Evolutionary conservation across 192 early-diverging fungal species (phyloP).

Genomic region (Rhizophagus prolifer): DNA sequence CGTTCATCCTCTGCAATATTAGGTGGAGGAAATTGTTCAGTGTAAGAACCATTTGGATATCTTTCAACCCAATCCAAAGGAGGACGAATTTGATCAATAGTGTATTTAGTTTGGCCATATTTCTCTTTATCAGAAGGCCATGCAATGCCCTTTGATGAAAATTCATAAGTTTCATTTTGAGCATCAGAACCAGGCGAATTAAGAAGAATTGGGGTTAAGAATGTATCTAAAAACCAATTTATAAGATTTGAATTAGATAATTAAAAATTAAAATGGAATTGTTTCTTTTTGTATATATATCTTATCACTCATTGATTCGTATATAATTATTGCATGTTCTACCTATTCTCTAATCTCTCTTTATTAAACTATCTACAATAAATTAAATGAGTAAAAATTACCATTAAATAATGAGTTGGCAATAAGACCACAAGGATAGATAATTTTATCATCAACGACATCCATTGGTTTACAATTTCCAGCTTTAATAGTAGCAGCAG

Average conservation of each 20-base stretch:
- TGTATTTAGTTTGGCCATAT: conserved; percentile 60
- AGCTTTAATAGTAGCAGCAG: conserved; percentile 41
- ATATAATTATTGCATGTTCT: too few species aligned
- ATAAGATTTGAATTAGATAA: neutral
- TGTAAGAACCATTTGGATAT: conserved; percentile 58
- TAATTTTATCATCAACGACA: conserved; percentile 42
- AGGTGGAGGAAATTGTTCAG: conserved; percentile 53
- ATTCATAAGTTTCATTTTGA: conserved; percentile 48
- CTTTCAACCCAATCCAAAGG: conserved; percentile 83
- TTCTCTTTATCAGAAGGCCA: conserved; percentile 83
- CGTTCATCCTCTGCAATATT: conserved; percentile 71
- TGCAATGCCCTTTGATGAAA: conserved; percentile 74
- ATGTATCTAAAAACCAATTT: conserved; percentile 51
- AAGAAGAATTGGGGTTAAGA: conserved; percentile 55
- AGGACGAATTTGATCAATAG: conserved; percentile 58
- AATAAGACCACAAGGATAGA: conserved; percentile 97
- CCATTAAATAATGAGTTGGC: conserved; percentile 98
- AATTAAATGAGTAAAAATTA: conserved; percentile 36
- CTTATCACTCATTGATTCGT: too few species aligned
- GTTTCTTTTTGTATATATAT: too few species aligned
- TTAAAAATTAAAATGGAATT: too few species aligned
- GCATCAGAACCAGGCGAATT: conserved; percentile 46
- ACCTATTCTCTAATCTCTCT: too few species aligned
- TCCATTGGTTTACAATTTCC: conserved; percentile 63
- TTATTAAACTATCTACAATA: too few species aligned